phyloP scores from a whole-genome alignment of 768 basidiomycete species.

The Phylloporus rhodoxanthus region DNA sequence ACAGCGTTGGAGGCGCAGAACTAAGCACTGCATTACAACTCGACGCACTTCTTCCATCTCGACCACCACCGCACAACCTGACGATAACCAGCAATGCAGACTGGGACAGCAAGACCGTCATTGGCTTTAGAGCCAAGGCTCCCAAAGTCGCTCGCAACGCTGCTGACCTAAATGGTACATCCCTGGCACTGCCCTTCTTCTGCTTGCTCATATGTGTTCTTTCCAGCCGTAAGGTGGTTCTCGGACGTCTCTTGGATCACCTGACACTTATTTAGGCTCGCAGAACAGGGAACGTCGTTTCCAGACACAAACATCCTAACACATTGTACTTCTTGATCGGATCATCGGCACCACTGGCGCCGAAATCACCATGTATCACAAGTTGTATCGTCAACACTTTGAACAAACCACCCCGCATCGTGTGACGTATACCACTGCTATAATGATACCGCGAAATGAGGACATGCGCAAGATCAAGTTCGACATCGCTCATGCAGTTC shows the following conservation, averaged over 20 bases:
- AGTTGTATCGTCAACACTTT: too few species aligned
- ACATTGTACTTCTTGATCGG: too few species aligned
- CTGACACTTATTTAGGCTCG: conserved; percentile 48
- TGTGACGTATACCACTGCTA: too few species aligned
- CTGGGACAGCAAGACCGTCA: conserved; percentile 69
- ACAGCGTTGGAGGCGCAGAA: too few species aligned
- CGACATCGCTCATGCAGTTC: too few species aligned
- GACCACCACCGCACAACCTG: neutral
- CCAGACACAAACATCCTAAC: conserved; percentile 86
- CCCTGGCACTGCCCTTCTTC: neutral
- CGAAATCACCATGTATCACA: too few species aligned
- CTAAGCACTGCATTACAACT: too few species aligned
- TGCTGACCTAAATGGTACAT: conserved; percentile 37
- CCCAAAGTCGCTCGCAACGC: conserved; percentile 60
- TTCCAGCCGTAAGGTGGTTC: conserved; percentile 45
- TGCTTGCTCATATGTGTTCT: conserved; percentile 12
- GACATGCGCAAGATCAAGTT: too few species aligned
- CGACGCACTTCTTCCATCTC: conserved; percentile 1
- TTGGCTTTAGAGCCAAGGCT: conserved; percentile 60
- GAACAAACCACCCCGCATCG: too few species aligned
- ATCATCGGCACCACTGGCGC: too few species aligned
- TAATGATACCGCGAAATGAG: too few species aligned
- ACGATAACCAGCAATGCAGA: conserved; percentile 47
- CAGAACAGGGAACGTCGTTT: conserved; percentile 67
- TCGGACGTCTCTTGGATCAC: conserved; percentile 6